phyloP scores from a whole-genome alignment of 2,329 filamentous ascomycete species.

The Fusarium secorum region DNA sequence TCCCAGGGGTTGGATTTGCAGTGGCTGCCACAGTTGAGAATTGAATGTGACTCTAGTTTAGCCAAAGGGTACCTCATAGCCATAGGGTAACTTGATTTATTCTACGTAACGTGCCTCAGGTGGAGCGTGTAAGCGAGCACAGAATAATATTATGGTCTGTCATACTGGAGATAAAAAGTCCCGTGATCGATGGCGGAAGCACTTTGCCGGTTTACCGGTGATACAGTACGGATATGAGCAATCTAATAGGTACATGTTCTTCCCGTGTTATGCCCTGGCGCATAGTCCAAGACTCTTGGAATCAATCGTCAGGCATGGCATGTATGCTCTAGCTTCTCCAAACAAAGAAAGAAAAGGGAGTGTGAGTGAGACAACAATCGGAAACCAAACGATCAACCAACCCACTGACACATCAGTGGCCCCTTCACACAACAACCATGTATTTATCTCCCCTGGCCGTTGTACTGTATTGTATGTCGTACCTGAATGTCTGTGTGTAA shows the following conservation, averaged over 20 bases:
- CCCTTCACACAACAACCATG: conserved; percentile 10
- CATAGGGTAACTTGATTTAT: conserved; percentile 7
- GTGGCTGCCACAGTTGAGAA: neutral
- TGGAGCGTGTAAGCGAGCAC: neutral
- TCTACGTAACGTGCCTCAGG: neutral
- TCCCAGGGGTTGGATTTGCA: conserved; percentile 4
- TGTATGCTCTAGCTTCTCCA: neutral
- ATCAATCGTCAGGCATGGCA: neutral
- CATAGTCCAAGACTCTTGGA: neutral
- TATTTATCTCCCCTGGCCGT: conserved; percentile 4
- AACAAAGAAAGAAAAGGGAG: conserved; percentile 13
- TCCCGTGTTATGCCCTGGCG: neutral
- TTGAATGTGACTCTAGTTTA: neutral
- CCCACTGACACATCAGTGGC: neutral
- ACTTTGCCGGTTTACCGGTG: conserved; percentile 15
- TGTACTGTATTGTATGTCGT: neutral
- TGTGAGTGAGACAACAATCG: conserved; percentile 9
- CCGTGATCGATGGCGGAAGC: conserved; percentile 21
- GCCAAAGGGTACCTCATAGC: neutral
- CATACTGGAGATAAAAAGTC: neutral
- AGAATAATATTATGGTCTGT: neutral
- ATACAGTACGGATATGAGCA: neutral
- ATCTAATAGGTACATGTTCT: neutral
- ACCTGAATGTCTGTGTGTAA: conserved; percentile 9
- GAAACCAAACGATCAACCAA: neutral